A percentile compares a stretch with the other conserved stretches of the same genome.
Conservation (phyloP, 2,329 filamentous ascomycete species). For the Endoconidiophora polonica region DNA sequence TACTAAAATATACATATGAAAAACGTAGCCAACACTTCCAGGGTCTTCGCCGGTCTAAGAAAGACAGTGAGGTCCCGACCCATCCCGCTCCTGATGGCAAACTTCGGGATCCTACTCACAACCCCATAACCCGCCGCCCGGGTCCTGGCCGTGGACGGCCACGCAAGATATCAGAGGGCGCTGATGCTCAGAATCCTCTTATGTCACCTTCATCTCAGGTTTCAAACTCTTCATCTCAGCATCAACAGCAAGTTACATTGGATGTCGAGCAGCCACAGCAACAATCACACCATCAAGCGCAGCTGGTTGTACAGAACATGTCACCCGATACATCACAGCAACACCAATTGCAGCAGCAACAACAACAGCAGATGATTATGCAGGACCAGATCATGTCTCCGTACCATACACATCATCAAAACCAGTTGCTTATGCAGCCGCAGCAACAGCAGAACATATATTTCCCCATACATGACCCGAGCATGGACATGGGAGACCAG, state of each 20-base stretch:
- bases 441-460: neutral
- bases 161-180: constrained; percentile 29
- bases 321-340: too few relatives aligned
- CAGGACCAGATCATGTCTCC: neutral
- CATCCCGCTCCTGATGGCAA: neutral
- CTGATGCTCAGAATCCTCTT: constrained; percentile 10
- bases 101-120: constrained; percentile 30
- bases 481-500: neutral
- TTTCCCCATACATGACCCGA: neutral
- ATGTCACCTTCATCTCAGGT: constrained; percentile 3
- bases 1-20: neutral
- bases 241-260: neutral
- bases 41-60: constrained; percentile 37
- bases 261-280: constrained; percentile 11
- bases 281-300: constrained; percentile 13
- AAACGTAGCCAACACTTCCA: constrained; percentile 43
- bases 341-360: constrained; percentile 3
- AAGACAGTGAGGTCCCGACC: constrained; percentile 28
- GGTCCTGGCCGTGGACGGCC: constrained; percentile 37
- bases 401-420: constrained; percentile 5
- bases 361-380: constrained; percentile 13
- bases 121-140: constrained; percentile 43
- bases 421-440: neutral
- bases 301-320: neutral
- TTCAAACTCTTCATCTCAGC: neutral